Base-by-base conservation (phyloP, 108 stramenopile genomes). In the Asterionellopsis glacialis region DNA sequence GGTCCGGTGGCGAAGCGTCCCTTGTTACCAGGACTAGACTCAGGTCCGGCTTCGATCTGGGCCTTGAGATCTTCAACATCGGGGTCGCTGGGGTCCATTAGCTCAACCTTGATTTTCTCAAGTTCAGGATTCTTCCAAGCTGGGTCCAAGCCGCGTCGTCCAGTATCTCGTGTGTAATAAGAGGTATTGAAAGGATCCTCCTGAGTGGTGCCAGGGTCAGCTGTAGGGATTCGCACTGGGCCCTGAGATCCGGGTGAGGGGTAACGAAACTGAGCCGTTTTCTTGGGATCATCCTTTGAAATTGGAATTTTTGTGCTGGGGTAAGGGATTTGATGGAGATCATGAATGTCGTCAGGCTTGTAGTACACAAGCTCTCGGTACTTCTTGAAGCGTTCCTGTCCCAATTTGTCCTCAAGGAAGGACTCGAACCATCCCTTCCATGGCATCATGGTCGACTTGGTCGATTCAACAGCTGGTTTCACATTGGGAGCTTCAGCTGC, bases 81-180 rank as follows among this genome's bases (percentile, higher is more conserved):
- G 24, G 87, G 85, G 61, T 83, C 85, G 61, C 79, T 69, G 10
- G 79, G 81, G 41, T 82, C 65, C 65, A 81, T 66, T 38, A 88
- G 62, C 24, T 75, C 80, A 27, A 90, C 51, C 64, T 90, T 88
- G 50, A 88, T 51, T 42, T 65, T 59, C 56, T 90, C 87, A 40
- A 84, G 59, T 45, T 88, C 81, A 15, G 73, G 78, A 49, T 78
- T 63, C 16, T 64, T 65, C 11, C 64, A 59, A 41, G 84, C 74
- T 0, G 72, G 63, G 49, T 82, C 85, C 0, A 73, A 57, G 74
- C 86, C 77, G 15, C 90, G 77, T n/a, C 90, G 64, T 45, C 77
- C 74, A 18, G 89, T 94, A 49, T 94, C 93, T 15, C 80, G 61
- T 61, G 80, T 85, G 75, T 87, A 91, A 69, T 94, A 90, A n/a